These are phyloP conservation scores for Microbotryomycetes sp. DNA, from an alignment of 1,284 basidiomycete genomes.

Conservation along the genomic window DNA sequence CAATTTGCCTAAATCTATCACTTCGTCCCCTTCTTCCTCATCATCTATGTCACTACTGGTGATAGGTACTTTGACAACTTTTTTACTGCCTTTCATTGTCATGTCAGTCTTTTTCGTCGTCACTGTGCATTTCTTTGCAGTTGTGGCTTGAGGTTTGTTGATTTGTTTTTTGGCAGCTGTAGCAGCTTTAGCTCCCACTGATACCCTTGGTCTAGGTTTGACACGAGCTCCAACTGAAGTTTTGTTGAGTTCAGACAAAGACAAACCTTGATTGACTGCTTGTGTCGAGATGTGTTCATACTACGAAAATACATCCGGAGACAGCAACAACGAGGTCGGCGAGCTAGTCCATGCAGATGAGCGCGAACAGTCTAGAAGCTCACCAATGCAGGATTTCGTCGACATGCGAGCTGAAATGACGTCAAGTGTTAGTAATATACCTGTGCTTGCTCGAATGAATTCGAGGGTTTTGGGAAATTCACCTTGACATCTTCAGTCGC, in stretches of 20 bases:
- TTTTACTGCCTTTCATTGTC: background rate
- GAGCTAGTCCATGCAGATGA: background rate
- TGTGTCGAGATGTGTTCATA: conserved; percentile 22
- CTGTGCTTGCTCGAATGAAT: background rate
- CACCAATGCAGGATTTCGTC: conserved; percentile 25
- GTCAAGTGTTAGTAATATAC: background rate
- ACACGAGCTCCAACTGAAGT: conserved; percentile 6
- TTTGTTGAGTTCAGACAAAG: conserved; percentile 20
- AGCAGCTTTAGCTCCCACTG: background rate
- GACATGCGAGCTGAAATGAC: conserved; percentile 13
- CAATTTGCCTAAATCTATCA: background rate
- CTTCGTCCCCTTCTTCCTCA: background rate
- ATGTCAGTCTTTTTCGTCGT: background rate
- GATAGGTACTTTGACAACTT: background rate
- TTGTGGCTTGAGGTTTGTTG: background rate
- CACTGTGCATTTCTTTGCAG: background rate
- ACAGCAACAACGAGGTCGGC: background rate
- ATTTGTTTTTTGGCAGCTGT: background rate
- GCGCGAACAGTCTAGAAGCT: too few relatives aligned
- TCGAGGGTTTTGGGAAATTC: background rate
- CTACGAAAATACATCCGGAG: background rate
- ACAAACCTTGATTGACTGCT: conserved; percentile 18
- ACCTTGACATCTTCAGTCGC: conserved; percentile 31
- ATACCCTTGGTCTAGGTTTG: background rate
- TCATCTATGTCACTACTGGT: conserved; percentile 1